These are phyloP conservation scores for Aspergillus calidoustus DNA, from an alignment of 2,329 filamentous ascomycete genomes.

Conservation along the genomic window DNA sequence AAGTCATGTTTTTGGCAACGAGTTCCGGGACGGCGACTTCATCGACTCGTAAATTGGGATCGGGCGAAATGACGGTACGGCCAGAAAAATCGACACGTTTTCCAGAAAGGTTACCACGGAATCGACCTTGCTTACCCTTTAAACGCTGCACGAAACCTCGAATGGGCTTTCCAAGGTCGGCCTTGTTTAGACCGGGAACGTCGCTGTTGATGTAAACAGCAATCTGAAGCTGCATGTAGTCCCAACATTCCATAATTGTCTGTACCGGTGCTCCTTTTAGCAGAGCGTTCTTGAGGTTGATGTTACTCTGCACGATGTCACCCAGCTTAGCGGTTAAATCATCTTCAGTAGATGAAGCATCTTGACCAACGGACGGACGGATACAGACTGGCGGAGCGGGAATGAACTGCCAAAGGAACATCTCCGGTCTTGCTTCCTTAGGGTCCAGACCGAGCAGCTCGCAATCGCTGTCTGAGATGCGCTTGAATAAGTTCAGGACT, in stretches of 20 bases:
- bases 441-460: conserved; percentile 89
- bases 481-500: conserved; percentile 88
- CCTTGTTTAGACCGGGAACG: conserved; percentile 87
- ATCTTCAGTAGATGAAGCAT: conserved; percentile 91
- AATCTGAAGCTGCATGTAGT: conserved; percentile 91
- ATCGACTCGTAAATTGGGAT: conserved; percentile 91
- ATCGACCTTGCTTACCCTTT: conserved; percentile 96
- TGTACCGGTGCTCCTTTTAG: conserved; percentile 81
- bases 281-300: conserved; percentile 80
- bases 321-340: conserved; percentile 96
- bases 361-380: conserved; percentile 89
- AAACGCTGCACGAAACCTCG: conserved; percentile 92
- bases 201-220: conserved; percentile 99
- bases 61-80: conserved; percentile 94
- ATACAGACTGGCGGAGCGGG: conserved; percentile 94
- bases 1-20: conserved; percentile 96
- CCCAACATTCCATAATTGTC: conserved; percentile 98
- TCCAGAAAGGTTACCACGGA: conserved; percentile 93
- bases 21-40: conserved; percentile 89
- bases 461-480: conserved; percentile 82
- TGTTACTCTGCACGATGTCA: conserved; percentile 92
- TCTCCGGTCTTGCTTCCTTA: conserved; percentile 84
- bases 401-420: conserved; percentile 97
- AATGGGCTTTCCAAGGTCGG: conserved; percentile 83
- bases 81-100: conserved; percentile 99